A percentile compares a stretch with the other conserved stretches of the same genome.
Evolutionary conservation across 2,329 filamentous ascomycete genomes (phyloP).

Genomic region (Fusarium devonianum): DNA sequence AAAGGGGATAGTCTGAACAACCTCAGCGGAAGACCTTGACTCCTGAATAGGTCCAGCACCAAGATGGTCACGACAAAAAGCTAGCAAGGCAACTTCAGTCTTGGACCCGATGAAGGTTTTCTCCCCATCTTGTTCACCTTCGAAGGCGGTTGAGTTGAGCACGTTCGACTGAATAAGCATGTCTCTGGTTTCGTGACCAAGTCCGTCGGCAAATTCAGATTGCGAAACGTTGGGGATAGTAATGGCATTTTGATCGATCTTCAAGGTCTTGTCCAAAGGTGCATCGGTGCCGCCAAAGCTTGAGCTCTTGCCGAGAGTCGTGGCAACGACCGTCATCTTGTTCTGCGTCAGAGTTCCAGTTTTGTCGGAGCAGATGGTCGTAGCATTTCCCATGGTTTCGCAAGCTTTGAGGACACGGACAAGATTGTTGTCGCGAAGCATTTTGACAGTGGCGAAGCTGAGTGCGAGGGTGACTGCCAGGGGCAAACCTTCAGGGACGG

Average conservation of each 20-base stretch:
- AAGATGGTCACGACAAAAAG: constrained; percentile 58
- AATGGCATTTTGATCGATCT: constrained; percentile 29
- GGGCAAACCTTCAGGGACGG: constrained; percentile 71
- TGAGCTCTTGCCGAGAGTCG: constrained; percentile 61
- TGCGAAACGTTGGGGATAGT: constrained; percentile 41
- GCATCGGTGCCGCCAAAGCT: constrained; percentile 43
- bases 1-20: constrained; percentile 61
- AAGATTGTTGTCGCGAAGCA: constrained; percentile 75
- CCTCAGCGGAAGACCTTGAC: constrained; percentile 54
- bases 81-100: constrained; percentile 62
- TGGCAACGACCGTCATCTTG: constrained; percentile 77
- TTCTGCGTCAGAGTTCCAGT: constrained; percentile 61
- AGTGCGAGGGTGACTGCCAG: constrained; percentile 72
- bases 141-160: constrained; percentile 67
- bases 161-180: constrained; percentile 68
- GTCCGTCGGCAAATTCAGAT: constrained; percentile 37
- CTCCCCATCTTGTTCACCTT: constrained; percentile 56
- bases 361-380: constrained; percentile 77
- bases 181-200: constrained; percentile 52
- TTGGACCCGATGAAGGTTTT: constrained; percentile 62
- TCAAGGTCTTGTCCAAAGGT: constrained; percentile 34
- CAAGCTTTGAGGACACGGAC: constrained; percentile 72
- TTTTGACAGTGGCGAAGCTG: constrained; percentile 72
- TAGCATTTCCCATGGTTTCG: constrained; percentile 76
- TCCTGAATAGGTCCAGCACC: constrained; percentile 57